phyloP scores from a whole-genome alignment of 495 filamentous ascomycete species.

The Daldinia vernicosa region DNA sequence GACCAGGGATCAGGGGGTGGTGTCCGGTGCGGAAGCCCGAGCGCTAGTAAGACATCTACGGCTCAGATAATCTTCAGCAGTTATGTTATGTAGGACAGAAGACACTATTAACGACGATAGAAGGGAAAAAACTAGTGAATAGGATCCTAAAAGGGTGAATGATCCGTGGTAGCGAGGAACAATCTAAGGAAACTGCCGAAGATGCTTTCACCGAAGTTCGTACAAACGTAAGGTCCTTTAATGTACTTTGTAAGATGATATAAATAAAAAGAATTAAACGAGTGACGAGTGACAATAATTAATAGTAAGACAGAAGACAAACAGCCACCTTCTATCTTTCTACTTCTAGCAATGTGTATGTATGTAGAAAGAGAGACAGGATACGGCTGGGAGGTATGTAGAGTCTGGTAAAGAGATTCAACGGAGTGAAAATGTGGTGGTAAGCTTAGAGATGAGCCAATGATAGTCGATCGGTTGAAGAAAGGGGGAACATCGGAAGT shows the following conservation, averaged over 20 bases:
- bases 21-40: conserved; percentile 33
- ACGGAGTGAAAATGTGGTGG: conserved; percentile 8
- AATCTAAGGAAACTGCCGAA: conserved; percentile 3
- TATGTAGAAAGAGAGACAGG: conserved; percentile 11
- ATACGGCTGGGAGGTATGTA: conserved; percentile 11
- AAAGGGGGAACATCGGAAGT: conserved; percentile 23
- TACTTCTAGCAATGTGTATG: conserved; percentile 14
- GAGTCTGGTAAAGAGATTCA: conserved; percentile 2
- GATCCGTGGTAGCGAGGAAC: conserved; percentile 1
- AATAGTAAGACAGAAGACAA: conserved; percentile 1
- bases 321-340: conserved; percentile 9
- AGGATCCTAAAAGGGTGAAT: neutral
- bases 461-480: conserved; percentile 4
- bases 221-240: conserved; percentile 1
- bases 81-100: neutral
- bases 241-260: neutral
- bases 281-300: too few relatives aligned
- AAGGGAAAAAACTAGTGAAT: neutral
- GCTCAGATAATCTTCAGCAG: conserved; percentile 1
- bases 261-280: conserved; percentile 23
- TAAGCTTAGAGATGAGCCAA: conserved; percentile 20
- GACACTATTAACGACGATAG: conserved; percentile 5
- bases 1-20: conserved; percentile 36
- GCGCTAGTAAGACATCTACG: conserved; percentile 35
- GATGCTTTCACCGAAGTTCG: neutral